phyloP scores from a whole-genome alignment of 2,329 filamentous ascomycete species.

The Arthrobotrys sinensis region DNA sequence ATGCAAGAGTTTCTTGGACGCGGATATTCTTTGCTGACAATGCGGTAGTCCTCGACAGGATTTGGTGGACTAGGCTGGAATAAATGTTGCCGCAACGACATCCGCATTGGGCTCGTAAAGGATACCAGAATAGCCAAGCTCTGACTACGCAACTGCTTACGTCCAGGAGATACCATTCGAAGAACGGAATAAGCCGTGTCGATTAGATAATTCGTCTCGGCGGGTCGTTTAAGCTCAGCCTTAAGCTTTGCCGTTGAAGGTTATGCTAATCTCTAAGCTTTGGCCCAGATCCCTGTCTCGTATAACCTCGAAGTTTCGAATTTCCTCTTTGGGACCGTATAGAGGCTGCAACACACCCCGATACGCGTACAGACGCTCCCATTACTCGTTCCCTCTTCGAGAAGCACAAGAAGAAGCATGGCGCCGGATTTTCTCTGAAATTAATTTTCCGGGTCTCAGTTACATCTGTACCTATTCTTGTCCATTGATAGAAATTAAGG shows the following conservation, averaged over 20 bases:
- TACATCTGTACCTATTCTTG: slow-evolving; percentile 25
- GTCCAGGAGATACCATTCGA: slow-evolving; percentile 23
- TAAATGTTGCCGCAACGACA: slow-evolving; percentile 37
- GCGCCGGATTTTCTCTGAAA: slow-evolving; percentile 15
- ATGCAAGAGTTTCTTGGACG: slow-evolving; percentile 20
- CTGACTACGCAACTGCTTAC: slow-evolving; percentile 38
- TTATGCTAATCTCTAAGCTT: slow-evolving; percentile 10
- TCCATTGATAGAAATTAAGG: slow-evolving; percentile 14
- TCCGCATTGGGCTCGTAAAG: slow-evolving; percentile 17
- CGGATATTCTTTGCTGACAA: neutral
- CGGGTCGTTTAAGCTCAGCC: slow-evolving; percentile 34
- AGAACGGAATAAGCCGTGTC: slow-evolving; percentile 27
- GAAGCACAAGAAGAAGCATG: neutral
- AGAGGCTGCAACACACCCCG: slow-evolving; percentile 29
- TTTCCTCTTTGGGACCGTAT: slow-evolving; percentile 57
- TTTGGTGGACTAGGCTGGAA: slow-evolving; percentile 31
- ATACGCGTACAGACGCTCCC: neutral
- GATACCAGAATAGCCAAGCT: slow-evolving; percentile 9
- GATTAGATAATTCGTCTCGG: slow-evolving; percentile 23
- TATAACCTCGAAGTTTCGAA: slow-evolving; percentile 32
- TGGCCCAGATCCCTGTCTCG: slow-evolving; percentile 15
- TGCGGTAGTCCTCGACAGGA: slow-evolving; percentile 1
- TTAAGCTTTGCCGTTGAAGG: slow-evolving; percentile 23
- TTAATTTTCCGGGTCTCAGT: slow-evolving; percentile 23
- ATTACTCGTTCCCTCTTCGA: neutral